phyloP scores from a whole-genome alignment of 2,329 filamentous ascomycete genomes.

The Xylaria multiplex region DNA sequence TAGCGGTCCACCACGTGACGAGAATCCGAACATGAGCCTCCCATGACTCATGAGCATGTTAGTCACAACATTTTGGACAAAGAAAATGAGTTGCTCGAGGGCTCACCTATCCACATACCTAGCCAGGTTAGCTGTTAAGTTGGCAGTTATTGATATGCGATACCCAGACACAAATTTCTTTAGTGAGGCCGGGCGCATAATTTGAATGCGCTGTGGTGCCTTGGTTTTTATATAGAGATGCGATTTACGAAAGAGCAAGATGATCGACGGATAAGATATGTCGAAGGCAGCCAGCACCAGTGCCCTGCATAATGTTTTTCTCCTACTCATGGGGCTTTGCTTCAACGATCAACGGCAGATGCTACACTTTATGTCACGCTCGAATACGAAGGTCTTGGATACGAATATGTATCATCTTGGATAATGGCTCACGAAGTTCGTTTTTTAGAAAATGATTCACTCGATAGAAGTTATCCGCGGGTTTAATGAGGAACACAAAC shows the following conservation, averaged over 20 bases:
- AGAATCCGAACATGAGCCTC: slow-evolving; percentile 38
- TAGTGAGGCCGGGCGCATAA: not conserved
- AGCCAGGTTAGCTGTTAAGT: not conserved
- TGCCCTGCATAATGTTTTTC: not conserved
- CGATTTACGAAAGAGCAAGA: slow-evolving; percentile 4
- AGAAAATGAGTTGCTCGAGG: not conserved
- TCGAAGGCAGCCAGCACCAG: not conserved
- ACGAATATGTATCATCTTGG: slow-evolving; percentile 6
- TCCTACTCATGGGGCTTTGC: not conserved
- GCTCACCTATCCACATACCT: not conserved
- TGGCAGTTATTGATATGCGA: not conserved
- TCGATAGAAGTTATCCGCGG: not conserved
- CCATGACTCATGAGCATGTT: slow-evolving; percentile 1
- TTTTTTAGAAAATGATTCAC: not conserved
- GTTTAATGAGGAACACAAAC: slow-evolving; percentile 12
- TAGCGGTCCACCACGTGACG: slow-evolving; percentile 18
- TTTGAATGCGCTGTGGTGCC: not conserved
- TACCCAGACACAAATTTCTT: slow-evolving; percentile 3
- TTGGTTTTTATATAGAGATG: slow-evolving; percentile 19
- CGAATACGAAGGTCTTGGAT: slow-evolving; percentile 19
- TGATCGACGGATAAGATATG: slow-evolving; percentile 13
- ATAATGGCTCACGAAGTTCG: slow-evolving; percentile 17
- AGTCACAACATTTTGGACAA: not conserved
- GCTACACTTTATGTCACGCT: slow-evolving; percentile 5
- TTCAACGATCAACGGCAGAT: not conserved